Conservation (phyloP, 2,329 filamentous ascomycete species). For the Epichloe hybrida region DNA sequence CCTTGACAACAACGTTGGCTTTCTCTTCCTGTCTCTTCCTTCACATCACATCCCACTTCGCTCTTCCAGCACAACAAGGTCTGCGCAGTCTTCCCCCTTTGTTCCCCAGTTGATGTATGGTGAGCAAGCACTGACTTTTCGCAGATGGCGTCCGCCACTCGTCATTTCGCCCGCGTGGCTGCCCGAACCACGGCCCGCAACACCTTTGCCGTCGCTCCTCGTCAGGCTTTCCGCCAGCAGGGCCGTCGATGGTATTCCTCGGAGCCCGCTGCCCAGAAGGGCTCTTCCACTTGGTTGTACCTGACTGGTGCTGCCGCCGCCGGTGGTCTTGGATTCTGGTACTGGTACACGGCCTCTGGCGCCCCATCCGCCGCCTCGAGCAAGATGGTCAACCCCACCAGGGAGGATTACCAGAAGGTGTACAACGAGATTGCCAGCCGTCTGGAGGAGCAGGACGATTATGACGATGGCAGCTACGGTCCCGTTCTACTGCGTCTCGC, state of each 20-base stretch:
- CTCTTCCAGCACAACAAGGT: neutral
- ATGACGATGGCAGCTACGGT: slow-evolving; percentile 92
- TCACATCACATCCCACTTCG: neutral
- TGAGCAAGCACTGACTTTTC: slow-evolving; percentile 4
- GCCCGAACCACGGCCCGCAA: slow-evolving; percentile 44
- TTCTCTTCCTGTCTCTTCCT: neutral
- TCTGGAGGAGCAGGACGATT: slow-evolving; percentile 82
- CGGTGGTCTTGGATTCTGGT: slow-evolving; percentile 52
- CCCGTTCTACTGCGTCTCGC: slow-evolving; percentile 82
- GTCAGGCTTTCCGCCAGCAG: slow-evolving; percentile 59
- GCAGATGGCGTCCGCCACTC: slow-evolving; percentile 30
- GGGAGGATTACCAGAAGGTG: slow-evolving; percentile 88
- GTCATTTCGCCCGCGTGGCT: slow-evolving; percentile 43
- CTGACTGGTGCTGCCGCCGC: slow-evolving; percentile 43
- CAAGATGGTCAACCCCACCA: slow-evolving; percentile 57
- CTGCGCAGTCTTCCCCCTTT: neutral
- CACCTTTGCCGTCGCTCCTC: slow-evolving; percentile 44
- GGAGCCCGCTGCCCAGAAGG: slow-evolving; percentile 39
- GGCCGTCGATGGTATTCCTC: slow-evolving; percentile 71
- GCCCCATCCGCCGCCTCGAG: slow-evolving; percentile 31
- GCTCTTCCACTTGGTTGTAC: slow-evolving; percentile 38
- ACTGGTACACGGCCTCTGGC: slow-evolving; percentile 47
- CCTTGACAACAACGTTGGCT: too few species aligned
- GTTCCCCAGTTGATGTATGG: neutral
- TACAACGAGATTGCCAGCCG: slow-evolving; percentile 74